Evolutionary conservation across 441 rosid species (phyloP).

Genomic region (Pelargonium cotyledonis): DNA sequence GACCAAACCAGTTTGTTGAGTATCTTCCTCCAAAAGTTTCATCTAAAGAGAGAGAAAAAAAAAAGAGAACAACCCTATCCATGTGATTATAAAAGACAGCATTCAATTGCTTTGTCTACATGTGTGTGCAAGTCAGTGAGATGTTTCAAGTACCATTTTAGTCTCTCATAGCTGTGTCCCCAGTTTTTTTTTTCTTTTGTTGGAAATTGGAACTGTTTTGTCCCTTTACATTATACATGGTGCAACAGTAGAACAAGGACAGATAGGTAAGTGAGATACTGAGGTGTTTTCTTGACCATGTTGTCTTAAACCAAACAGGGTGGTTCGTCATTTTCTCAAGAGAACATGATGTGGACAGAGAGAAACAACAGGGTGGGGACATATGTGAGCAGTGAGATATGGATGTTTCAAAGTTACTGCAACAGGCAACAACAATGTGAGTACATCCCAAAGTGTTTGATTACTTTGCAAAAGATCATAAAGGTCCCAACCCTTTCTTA

Average conservation of each 20-base stretch:
- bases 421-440: slow-evolving; percentile 9
- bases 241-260: slow-evolving; percentile 34
- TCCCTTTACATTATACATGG: slow-evolving; percentile 28
- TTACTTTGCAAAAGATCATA: neutral
- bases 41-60: slow-evolving; percentile 9
- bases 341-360: slow-evolving; percentile 13
- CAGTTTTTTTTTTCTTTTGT: slow-evolving; percentile 33
- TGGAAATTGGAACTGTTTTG: slow-evolving; percentile 33
- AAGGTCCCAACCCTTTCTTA: no score
- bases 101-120: slow-evolving; percentile 22
- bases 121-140: slow-evolving; percentile 17
- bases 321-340: slow-evolving; percentile 18
- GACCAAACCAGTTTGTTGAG: slow-evolving; percentile 44
- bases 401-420: slow-evolving; percentile 11
- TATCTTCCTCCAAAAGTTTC: slow-evolving; percentile 57
- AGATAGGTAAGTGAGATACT: slow-evolving; percentile 18
- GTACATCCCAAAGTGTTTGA: neutral
- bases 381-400: neutral
- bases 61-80: slow-evolving; percentile 19
- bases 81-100: slow-evolving; percentile 37
- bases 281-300: slow-evolving; percentile 32
- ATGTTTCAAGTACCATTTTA: slow-evolving; percentile 18
- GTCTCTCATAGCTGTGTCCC: slow-evolving; percentile 1
- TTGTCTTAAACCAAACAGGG: slow-evolving; percentile 21
- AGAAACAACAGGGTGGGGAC: slow-evolving; percentile 5